Percentiles rank a stretch among this genome's conserved stretches.
Conservation (phyloP, 805 yeast species). For the Myxozyma neglecta region DNA sequence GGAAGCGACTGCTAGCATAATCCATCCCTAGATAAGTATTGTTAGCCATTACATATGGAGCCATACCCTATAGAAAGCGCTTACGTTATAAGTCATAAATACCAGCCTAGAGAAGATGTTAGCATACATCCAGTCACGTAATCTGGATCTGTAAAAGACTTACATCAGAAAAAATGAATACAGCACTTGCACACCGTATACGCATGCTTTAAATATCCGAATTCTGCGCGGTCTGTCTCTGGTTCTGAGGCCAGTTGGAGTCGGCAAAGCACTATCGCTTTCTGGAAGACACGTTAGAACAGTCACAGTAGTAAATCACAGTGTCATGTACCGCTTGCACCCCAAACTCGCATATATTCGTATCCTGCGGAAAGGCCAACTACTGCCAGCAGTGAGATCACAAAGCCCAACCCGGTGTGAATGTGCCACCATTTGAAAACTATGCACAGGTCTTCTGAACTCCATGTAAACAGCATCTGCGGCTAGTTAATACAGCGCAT, state of each 20-base stretch:
- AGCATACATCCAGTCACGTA: conserved; percentile 36
- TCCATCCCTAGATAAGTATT: conserved; percentile 54
- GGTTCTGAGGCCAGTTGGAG: background rate
- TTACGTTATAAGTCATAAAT: conserved; percentile 75
- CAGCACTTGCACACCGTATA: conserved; percentile 66
- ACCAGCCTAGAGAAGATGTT: conserved; percentile 56
- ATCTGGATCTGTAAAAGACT: conserved; percentile 15
- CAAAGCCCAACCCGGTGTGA: conserved; percentile 50
- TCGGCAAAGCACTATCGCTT: conserved; percentile 3
- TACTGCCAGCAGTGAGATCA: conserved; percentile 54
- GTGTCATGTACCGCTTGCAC: background rate
- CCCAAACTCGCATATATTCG: conserved; percentile 51
- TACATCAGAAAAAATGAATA: conserved; percentile 54
- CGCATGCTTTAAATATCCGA: conserved; percentile 27
- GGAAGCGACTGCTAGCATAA: conserved; percentile 66
- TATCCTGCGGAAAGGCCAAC: conserved; percentile 55
- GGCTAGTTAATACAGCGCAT: background rate
- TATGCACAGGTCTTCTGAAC: conserved; percentile 68
- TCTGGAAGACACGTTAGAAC: background rate
- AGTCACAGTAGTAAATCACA: background rate
- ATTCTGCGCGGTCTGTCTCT: background rate
- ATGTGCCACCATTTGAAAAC: conserved; percentile 82
- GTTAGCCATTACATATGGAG: background rate
- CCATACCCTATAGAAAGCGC: conserved; percentile 2
- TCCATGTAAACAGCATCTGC: conserved; percentile 75